These are phyloP conservation scores for Hortaea werneckii DNA, from an alignment of 2,329 filamentous ascomycete genomes.

Conservation along the genomic window DNA sequence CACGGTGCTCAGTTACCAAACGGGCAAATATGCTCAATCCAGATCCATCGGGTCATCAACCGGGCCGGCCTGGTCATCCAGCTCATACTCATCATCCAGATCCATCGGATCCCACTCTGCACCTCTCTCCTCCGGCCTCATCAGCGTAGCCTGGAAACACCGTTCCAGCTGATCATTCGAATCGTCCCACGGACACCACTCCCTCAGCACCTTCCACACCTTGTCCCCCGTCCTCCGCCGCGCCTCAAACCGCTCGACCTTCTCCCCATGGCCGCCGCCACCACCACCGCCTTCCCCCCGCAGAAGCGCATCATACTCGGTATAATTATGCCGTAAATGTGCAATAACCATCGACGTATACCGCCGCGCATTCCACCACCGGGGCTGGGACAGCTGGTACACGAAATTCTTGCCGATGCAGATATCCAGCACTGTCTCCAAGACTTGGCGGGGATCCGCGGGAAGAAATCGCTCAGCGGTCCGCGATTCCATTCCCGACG, in stretches of 20 bases:
- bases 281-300: constrained; percentile 5
- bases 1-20: too few relatives aligned
- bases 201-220: constrained; percentile 21
- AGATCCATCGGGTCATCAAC: constrained; percentile 20
- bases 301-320: constrained; percentile 50
- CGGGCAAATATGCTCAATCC: constrained; percentile 8
- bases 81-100: constrained; percentile 17
- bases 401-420: constrained; percentile 20
- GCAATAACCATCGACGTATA: constrained; percentile 40
- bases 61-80: not conserved
- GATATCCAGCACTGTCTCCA: constrained; percentile 19
- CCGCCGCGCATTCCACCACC: constrained; percentile 17
- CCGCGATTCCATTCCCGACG: constrained; percentile 21
- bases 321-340: constrained; percentile 52
- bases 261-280: not conserved
- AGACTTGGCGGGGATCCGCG: constrained; percentile 14
- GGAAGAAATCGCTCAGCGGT: constrained; percentile 21
- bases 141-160: constrained; percentile 18
- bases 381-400: constrained; percentile 21
- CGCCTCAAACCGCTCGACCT: constrained; percentile 21
- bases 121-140: constrained; percentile 19
- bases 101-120: constrained; percentile 22
- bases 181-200: constrained; percentile 25
- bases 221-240: constrained; percentile 11
- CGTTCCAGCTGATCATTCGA: constrained; percentile 20